Conservation (phyloP, 2,329 filamentous ascomycete species). For the Paecilomyces sp. region DNA sequence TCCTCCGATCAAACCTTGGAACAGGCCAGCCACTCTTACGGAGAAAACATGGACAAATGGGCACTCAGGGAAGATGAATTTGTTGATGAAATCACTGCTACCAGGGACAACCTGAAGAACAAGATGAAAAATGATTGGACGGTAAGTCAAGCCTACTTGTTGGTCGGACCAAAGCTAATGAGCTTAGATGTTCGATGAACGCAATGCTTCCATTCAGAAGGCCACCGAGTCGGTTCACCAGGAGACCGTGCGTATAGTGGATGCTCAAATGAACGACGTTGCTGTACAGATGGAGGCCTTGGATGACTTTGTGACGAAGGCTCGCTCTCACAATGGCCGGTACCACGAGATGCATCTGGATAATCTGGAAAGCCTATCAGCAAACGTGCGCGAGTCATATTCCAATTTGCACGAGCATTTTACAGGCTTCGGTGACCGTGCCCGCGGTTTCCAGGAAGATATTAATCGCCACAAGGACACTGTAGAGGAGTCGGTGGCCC, state of each 20-base stretch:
- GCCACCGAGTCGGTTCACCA: constrained; percentile 83
- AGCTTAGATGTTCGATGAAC: constrained; percentile 60
- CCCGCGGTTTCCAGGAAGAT: constrained; percentile 61
- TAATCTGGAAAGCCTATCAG: constrained; percentile 60
- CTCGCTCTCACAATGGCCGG: constrained; percentile 69
- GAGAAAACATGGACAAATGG: constrained; percentile 68
- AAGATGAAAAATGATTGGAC: constrained; percentile 84
- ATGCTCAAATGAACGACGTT: constrained; percentile 80
- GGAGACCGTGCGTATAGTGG: constrained; percentile 82
- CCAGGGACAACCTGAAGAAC: constrained; percentile 69
- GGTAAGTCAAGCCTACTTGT: constrained; percentile 40
- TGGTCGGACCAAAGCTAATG: constrained; percentile 15
- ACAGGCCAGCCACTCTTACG: constrained; percentile 58
- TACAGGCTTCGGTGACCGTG: constrained; percentile 58
- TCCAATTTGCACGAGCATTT: constrained; percentile 64
- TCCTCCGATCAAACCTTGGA: constrained; percentile 60
- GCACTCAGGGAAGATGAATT: constrained; percentile 60
- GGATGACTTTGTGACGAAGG: constrained; percentile 81
- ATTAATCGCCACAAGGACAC: constrained; percentile 55
- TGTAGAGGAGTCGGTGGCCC: constrained; percentile 55
- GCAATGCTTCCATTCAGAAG: constrained; percentile 74
- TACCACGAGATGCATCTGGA: constrained; percentile 64
- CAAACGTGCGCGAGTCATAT: constrained; percentile 66
- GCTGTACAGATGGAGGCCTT: constrained; percentile 82
- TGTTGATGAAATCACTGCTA: constrained; percentile 63